Conservation (phyloP, 2,329 filamentous ascomycete genomes). For the Fusarium albosuccineum region DNA sequence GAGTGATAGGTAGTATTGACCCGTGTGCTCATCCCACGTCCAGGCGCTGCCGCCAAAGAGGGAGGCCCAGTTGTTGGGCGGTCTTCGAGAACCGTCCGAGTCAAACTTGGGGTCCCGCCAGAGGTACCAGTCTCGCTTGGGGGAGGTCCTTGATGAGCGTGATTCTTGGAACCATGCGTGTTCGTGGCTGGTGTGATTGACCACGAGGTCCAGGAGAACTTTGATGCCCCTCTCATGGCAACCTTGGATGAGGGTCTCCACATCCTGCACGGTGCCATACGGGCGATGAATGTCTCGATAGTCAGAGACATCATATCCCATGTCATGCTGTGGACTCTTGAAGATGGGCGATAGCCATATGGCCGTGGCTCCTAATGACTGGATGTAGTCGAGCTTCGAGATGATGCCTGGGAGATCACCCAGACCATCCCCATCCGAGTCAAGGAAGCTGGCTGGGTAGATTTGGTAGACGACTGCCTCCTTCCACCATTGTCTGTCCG, state of each 20-base stretch:
- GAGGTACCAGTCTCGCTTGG: slow-evolving; percentile 68
- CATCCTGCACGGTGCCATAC: slow-evolving; percentile 75
- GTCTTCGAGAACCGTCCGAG: slow-evolving; percentile 50
- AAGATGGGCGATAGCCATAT: slow-evolving; percentile 48
- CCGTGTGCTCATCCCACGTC: slow-evolving; percentile 75
- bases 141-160: slow-evolving; percentile 60
- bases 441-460: slow-evolving; percentile 51
- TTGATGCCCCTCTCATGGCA: slow-evolving; percentile 60
- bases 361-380: slow-evolving; percentile 37
- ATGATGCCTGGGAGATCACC: slow-evolving; percentile 42
- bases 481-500: slow-evolving; percentile 39
- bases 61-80: slow-evolving; percentile 60
- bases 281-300: slow-evolving; percentile 59
- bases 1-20: slow-evolving; percentile 79
- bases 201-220: slow-evolving; percentile 46
- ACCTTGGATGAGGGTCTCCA: slow-evolving; percentile 70
- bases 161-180: slow-evolving; percentile 71
- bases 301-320: slow-evolving; percentile 76
- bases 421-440: slow-evolving; percentile 40
- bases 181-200: slow-evolving; percentile 51
- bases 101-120: slow-evolving; percentile 62
- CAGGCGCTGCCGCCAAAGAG: slow-evolving; percentile 64
- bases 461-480: slow-evolving; percentile 47
- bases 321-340: slow-evolving; percentile 66
- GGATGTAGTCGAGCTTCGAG: slow-evolving; percentile 46